A percentile compares a stretch with the other conserved stretches of the same genome.
Evolutionary conservation across 495 filamentous ascomycete species (phyloP).

Genomic region (Annulohypoxylon maeteangense): DNA sequence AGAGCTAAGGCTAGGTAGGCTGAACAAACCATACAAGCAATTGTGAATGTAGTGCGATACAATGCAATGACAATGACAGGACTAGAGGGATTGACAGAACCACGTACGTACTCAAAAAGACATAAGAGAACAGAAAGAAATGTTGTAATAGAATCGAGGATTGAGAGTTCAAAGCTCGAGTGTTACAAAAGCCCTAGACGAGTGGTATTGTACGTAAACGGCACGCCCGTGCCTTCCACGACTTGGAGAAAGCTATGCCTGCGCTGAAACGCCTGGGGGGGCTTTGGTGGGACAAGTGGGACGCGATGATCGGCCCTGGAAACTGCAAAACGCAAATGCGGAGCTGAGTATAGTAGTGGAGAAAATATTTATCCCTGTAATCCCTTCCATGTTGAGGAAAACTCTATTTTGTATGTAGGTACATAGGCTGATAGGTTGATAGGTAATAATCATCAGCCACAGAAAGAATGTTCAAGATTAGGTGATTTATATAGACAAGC

Average conservation of each 20-base stretch:
- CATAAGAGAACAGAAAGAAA: conserved; percentile 8
- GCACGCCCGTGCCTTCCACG: conserved; percentile 17
- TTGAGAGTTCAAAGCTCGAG: conserved; percentile 4
- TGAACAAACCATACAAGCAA: conserved; percentile 24
- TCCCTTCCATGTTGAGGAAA: not conserved
- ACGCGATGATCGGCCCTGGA: conserved; percentile 23
- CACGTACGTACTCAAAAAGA: not conserved
- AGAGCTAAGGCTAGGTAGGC: conserved; percentile 23
- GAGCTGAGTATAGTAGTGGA: conserved; percentile 17
- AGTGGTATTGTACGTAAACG: not conserved
- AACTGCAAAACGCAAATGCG: conserved; percentile 26
- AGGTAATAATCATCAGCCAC: not conserved
- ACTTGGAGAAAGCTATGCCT: conserved; percentile 27
- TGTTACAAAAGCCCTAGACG: not conserved
- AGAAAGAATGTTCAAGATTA: not conserved
- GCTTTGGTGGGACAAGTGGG: conserved; percentile 37
- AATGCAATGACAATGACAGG: conserved; percentile 8
- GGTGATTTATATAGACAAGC: not conserved
- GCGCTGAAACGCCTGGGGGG: conserved; percentile 32
- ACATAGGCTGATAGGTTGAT: no score
- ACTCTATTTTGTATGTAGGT: not conserved
- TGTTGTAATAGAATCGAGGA: not conserved
- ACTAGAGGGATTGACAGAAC: conserved; percentile 6
- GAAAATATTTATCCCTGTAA: not conserved
- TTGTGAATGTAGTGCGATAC: conserved; percentile 15